Evolutionary conservation across 305 asterid genomes (phyloP), one percentile per base, ranked within the genome.

Genomic region (Ajuga reptans): DNA sequence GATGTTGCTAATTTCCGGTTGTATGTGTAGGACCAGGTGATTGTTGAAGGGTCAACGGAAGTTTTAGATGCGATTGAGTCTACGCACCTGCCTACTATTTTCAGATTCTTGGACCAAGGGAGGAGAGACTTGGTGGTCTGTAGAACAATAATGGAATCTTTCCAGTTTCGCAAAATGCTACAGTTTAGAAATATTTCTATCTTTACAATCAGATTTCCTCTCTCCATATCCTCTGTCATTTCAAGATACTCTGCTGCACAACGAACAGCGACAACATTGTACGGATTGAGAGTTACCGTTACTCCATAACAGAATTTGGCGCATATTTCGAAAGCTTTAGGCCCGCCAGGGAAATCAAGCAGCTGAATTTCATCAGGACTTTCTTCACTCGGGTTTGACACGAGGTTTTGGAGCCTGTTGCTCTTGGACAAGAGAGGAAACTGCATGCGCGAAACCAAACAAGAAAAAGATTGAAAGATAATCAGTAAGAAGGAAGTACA

Each of bases 241-340:
- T 88, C 93, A 36, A 92, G 97, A 68, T 84, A 89, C 85, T 89
- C 97, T 5, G 98, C 80, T 9, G 92, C 96, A 77, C 95, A 88
- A 1, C 98, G 92, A 17, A 82, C 89, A 2, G 96, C 86, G 33
- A 85, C 98, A 11, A 92, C 87, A 57, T 89, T 92, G 77, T 86
- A 89, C 29, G 97, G 89, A 72, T 83, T 88, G n/a, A 92, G 92
- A 63, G 96, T 92, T 29, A 88, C 95, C 0, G 84, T 73, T 64
- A 92, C 84, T 42, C 96, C 98, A 51, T 92, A 92, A 72, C 98
- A 92, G 82, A 92, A 89, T 72, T 89, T 92, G 63, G 92, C 97
- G 16, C 98, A 89, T 66, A 88, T 81, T 79, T 89, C 96, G 16
- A 92, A 92, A n/a, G 95, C 91, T 73, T 84, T 92, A n/a, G 94